Percentiles rank a stretch among this genome's conserved stretches.
phyloP scores from a whole-genome alignment of 805 yeast genomes.

The Tetrapisispora arboricola region DNA sequence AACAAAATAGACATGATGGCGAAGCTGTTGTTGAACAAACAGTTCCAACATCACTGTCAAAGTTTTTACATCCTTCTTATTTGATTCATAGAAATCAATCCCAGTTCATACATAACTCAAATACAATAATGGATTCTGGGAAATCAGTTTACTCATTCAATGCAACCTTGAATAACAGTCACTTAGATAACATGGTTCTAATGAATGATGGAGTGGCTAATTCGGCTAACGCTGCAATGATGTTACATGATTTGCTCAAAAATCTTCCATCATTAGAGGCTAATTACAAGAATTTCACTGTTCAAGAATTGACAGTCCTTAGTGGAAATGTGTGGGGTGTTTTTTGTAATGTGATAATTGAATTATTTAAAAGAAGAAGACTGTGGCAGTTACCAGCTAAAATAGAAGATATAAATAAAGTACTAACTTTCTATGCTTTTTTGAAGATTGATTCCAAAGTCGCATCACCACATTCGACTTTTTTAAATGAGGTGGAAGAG shows the following conservation, averaged over 20 bases:
- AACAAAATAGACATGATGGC: conserved; percentile 11
- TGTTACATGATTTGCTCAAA: conserved; percentile 25
- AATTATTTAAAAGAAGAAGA: conserved; percentile 22
- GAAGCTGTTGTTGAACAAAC: conserved; percentile 18
- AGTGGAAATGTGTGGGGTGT: conserved; percentile 27
- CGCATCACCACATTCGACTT: conserved; percentile 16
- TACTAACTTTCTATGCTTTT: conserved; percentile 21
- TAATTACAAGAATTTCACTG: conserved; percentile 21
- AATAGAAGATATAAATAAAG: conserved; percentile 22
- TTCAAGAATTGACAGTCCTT: conserved; percentile 23
- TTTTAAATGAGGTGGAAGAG: conserved; percentile 23
- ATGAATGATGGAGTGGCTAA: conserved; percentile 11
- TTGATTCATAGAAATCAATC: conserved; percentile 25
- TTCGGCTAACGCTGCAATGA: conserved; percentile 11
- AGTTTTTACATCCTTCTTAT: conserved; percentile 26
- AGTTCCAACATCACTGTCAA: conserved; percentile 21
- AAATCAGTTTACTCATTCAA: conserved; percentile 22
- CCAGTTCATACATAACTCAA: conserved; percentile 22
- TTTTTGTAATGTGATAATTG: conserved; percentile 20
- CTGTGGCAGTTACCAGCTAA: conserved; percentile 27
- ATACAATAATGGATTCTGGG: conserved; percentile 19
- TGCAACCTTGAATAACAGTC: conserved; percentile 12
- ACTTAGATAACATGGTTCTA: conserved; percentile 12
- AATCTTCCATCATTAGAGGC: conserved; percentile 25
- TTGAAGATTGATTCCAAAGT: conserved; percentile 21